A percentile compares a stretch with the other conserved stretches of the same genome.
Conservation (phyloP, 495 filamentous ascomycete genomes). For the Daldinia childiae region DNA sequence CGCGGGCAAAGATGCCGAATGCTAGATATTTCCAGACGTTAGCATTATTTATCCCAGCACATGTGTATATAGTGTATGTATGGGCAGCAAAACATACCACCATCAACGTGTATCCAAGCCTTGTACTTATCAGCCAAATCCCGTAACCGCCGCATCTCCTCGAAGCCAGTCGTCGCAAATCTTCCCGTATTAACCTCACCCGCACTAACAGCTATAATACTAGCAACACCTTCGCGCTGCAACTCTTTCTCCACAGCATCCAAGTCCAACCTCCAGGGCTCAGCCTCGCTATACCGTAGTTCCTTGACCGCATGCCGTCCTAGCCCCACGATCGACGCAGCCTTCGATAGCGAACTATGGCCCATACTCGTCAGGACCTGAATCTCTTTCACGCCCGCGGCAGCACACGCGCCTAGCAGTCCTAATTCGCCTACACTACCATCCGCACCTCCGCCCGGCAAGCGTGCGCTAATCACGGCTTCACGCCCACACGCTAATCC, state of each 20-base stretch:
- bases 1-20: conserved; percentile 84
- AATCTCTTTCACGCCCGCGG: conserved; percentile 69
- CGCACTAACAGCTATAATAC: conserved; percentile 79
- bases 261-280: conserved; percentile 75
- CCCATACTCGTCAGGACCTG: conserved; percentile 82
- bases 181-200: conserved; percentile 92
- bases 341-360: conserved; percentile 85
- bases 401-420: conserved; percentile 69
- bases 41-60: neutral
- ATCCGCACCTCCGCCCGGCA: conserved; percentile 18
- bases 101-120: conserved; percentile 92
- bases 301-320: conserved; percentile 74
- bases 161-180: conserved; percentile 71
- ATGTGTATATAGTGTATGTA: neutral
- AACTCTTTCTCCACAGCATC: conserved; percentile 62
- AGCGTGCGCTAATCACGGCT: conserved; percentile 61
- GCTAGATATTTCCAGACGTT: conserved; percentile 48
- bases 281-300: conserved; percentile 58
- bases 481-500: conserved; percentile 83
- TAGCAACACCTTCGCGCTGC: conserved; percentile 61
- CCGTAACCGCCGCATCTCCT: conserved; percentile 71
- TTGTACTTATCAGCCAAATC: conserved; percentile 75
- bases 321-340: conserved; percentile 81
- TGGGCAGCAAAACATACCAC: conserved; percentile 37
- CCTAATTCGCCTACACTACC: conserved; percentile 71